phyloP scores from a whole-genome alignment of 148 eudicot genomes.

The Persicaria maculosa region DNA sequence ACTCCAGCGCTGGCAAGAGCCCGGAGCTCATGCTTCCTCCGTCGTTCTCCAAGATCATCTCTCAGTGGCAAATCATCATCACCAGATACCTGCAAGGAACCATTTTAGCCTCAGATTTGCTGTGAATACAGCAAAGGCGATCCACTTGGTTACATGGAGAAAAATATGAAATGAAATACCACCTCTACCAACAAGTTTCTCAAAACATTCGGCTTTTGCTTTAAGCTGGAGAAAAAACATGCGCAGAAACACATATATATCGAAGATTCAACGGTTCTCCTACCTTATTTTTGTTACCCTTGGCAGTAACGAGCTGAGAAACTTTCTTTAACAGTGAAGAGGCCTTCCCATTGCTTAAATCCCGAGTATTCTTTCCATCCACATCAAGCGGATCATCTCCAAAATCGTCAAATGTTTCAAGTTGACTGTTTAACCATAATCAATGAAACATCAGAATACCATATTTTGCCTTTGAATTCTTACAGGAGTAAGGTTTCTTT shows the following conservation, averaged over 20 bases:
- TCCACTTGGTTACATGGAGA: neutral
- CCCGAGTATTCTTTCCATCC: slow-evolving; percentile 24
- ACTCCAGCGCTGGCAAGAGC: slow-evolving; percentile 66
- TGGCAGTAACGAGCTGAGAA: slow-evolving; percentile 35
- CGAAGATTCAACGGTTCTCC: neutral
- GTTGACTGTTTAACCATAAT: slow-evolving; percentile 36
- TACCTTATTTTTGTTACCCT: slow-evolving; percentile 43
- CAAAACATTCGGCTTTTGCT: neutral
- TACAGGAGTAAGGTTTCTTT: neutral
- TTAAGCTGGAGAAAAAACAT: neutral
- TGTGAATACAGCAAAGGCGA: neutral
- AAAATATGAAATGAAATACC: neutral
- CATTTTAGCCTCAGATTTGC: neutral
- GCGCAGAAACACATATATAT: neutral
- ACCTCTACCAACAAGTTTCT: neutral
- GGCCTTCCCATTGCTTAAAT: slow-evolving; percentile 23
- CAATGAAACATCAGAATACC: neutral
- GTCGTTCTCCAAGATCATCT: slow-evolving; percentile 80
- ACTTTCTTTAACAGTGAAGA: slow-evolving; percentile 32
- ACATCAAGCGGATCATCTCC: slow-evolving; percentile 59
- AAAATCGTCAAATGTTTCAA: slow-evolving; percentile 76
- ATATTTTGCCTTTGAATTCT: neutral
- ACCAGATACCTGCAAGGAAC: slow-evolving; percentile 54
- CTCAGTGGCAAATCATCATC: slow-evolving; percentile 84
- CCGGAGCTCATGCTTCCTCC: slow-evolving; percentile 75